A percentile compares a stretch with the other conserved stretches of the same genome.
Evolutionary conservation across 768 basidiomycete species (phyloP).

Genomic region (Psilocybe subaeruginosa): DNA sequence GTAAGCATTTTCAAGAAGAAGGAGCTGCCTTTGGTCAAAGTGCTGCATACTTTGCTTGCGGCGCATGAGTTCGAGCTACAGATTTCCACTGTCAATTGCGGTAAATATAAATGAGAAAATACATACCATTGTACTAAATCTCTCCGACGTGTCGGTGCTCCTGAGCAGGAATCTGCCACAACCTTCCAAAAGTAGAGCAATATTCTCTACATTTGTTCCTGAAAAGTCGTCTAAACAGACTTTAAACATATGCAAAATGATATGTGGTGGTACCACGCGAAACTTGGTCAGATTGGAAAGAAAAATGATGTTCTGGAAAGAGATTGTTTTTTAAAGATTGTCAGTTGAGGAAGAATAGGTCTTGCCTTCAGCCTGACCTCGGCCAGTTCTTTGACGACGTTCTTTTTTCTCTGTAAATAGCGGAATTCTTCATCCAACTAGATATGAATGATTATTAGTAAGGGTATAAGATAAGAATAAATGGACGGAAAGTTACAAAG

Average conservation of each 20-base stretch:
- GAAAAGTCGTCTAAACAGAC: conserved; percentile 96
- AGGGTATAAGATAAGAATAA: background rate
- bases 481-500: conserved; percentile 53
- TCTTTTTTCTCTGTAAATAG: conserved; percentile 93
- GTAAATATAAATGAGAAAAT: conserved; percentile 11
- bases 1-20: conserved; percentile 96
- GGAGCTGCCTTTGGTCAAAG: conserved; percentile 86
- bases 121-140: conserved; percentile 85
- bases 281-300: conserved; percentile 96
- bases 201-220: conserved; percentile 90
- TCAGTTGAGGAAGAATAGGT: background rate
- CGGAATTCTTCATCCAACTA: conserved; percentile 97
- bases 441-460: background rate
- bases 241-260: conserved; percentile 96
- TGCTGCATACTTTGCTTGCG: conserved; percentile 94
- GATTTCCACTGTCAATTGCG: background rate
- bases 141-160: conserved; percentile 84
- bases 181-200: conserved; percentile 88
- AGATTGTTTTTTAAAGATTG: background rate
- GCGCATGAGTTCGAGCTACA: conserved; percentile 88
- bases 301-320: conserved; percentile 81
- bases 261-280: conserved; percentile 83
- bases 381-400: conserved; percentile 86
- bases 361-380: conserved; percentile 83
- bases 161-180: conserved; percentile 92